phyloP scores from a whole-genome alignment of 1,284 basidiomycete species.

The Trametes hirsuta region DNA sequence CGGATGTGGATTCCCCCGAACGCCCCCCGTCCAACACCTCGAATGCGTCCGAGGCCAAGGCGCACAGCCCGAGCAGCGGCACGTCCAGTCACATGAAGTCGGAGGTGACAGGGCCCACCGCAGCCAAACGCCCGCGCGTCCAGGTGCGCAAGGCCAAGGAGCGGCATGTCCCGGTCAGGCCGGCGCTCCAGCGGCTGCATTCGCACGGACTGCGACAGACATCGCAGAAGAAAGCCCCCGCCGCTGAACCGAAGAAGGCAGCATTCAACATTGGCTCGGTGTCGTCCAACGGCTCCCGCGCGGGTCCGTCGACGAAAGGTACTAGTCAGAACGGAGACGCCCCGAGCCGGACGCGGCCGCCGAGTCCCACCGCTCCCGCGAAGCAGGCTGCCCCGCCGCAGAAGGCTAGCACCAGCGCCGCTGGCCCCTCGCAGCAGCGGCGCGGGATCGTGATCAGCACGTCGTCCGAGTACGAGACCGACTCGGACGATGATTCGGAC shows the following conservation, averaged over 20 bases:
- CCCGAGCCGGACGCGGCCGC: slow-evolving; percentile 17
- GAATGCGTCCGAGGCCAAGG: slow-evolving; percentile 30
- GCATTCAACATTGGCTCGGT: slow-evolving; percentile 62
- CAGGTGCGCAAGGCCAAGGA: slow-evolving; percentile 31
- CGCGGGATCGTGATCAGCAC: slow-evolving; percentile 37
- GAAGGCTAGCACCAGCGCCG: slow-evolving; percentile 5
- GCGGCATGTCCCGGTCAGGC: slow-evolving; percentile 26
- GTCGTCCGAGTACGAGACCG: slow-evolving; percentile 47
- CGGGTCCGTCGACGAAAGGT: slow-evolving; percentile 18
- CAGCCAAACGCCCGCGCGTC: slow-evolving; percentile 8
- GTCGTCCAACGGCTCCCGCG: slow-evolving; percentile 51
- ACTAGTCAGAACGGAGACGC: slow-evolving; percentile 16
- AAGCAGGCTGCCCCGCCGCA: background rate
- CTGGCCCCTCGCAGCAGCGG: slow-evolving; percentile 24
- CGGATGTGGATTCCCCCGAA: slow-evolving; percentile 42
- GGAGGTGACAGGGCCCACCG: slow-evolving; percentile 21
- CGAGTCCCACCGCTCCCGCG: slow-evolving; percentile 8
- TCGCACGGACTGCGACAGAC: slow-evolving; percentile 21
- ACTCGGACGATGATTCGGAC: slow-evolving; percentile 52
- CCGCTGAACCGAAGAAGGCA: slow-evolving; percentile 38
- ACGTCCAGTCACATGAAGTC: slow-evolving; percentile 44
- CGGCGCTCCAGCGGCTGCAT: slow-evolving; percentile 26
- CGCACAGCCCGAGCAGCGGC: slow-evolving; percentile 38
- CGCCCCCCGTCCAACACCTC: slow-evolving; percentile 23
- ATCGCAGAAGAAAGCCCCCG: slow-evolving; percentile 22